Evolutionary conservation across 768 basidiomycete species (phyloP).

Genomic region (Tricholoma furcatifolium): DNA sequence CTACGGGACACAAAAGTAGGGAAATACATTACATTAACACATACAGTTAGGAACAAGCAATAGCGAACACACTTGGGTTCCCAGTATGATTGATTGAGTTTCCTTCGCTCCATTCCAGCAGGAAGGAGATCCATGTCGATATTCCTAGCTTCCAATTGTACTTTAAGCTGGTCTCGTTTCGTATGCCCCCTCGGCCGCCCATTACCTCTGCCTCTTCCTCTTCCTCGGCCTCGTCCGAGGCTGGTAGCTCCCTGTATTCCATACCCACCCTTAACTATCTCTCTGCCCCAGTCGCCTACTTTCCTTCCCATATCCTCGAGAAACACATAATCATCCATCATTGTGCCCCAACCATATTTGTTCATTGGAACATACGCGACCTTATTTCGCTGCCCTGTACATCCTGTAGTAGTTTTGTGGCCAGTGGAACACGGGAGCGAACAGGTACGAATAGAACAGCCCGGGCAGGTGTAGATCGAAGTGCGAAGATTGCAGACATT

Average conservation of each 20-base stretch:
- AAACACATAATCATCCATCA: constrained; percentile 89
- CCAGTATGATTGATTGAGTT: constrained; percentile 79
- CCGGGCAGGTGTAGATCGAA: constrained; percentile 77
- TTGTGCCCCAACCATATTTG: constrained; percentile 76
- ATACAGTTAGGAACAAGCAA: constrained; percentile 8
- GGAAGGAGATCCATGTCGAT: constrained; percentile 79
- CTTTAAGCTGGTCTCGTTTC: constrained; percentile 68
- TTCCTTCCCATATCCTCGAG: constrained; percentile 81
- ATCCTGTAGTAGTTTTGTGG: constrained; percentile 65
- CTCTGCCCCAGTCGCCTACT: constrained; percentile 69
- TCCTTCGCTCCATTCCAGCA: constrained; percentile 77
- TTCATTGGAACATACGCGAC: constrained; percentile 79
- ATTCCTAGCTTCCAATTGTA: constrained; percentile 63
- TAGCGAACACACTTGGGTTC: constrained; percentile 65
- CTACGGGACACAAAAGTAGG: constrained; percentile 33
- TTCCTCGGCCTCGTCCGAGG: constrained; percentile 19
- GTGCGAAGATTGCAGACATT: constrained; percentile 43
- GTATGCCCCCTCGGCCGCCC: constrained; percentile 31
- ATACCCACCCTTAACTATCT: constrained; percentile 66
- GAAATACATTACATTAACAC: constrained; percentile 7
- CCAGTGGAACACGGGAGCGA: constrained; percentile 63
- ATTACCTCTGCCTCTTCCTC: constrained; percentile 32
- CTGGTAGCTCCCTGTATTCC: constrained; percentile 24
- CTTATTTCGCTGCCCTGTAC: constrained; percentile 74
- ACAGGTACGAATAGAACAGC: constrained; percentile 71